Base-by-base conservation (phyloP, 306 rosid species). In the Dalbergia cultrata region DNA sequence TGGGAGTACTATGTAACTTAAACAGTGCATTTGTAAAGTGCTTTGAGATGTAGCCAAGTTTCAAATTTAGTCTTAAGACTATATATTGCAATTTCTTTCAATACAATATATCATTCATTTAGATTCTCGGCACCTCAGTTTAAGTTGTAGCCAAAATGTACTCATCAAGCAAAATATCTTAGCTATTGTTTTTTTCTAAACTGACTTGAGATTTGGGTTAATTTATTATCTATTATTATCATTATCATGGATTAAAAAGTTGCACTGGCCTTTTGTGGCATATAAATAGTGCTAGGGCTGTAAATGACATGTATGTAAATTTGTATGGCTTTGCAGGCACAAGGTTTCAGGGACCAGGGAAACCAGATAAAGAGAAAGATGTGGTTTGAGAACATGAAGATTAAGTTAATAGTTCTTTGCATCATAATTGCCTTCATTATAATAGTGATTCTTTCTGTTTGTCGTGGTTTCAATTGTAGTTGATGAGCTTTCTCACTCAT, bases 371-470 rank as follows among this genome's bases (percentile, higher is more conserved):
- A 85, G 88, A 87, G 95, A 81, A 89, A 89, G 90, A 89, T 91
- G 95, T 89, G 95, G 95, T 69, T 77, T 9, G 86, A 91, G 85
- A 91, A 91, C 85, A 91, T 91, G 95, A 91, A 89, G 89, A 80
- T 87, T 66, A 91, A 91, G 88, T 89, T 91, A 41, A 89, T 91
- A 61, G 90, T 87, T 82, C 84, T 89, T 83, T 91, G 54, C 50
- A 91, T 91, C 86, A 22, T 91, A 68, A 78, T 91, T 6, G 91
- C 90, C 8, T 61, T 91, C 84, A 89, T 89, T 84, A 92, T 91
- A 82, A 89, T 91, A 50, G 87, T 91, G 45, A 86, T 89, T 62
- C 83, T 91, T 10, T 91, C 95, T 0, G 84, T 87, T 22, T 91
- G 95, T 57, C 60, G 75, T 22, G 95, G 95, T 63, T 90, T 89